Evolutionary conservation across 129 eudicot genomes (phyloP).

Genomic region (Ambrosia artemisiifolia): DNA sequence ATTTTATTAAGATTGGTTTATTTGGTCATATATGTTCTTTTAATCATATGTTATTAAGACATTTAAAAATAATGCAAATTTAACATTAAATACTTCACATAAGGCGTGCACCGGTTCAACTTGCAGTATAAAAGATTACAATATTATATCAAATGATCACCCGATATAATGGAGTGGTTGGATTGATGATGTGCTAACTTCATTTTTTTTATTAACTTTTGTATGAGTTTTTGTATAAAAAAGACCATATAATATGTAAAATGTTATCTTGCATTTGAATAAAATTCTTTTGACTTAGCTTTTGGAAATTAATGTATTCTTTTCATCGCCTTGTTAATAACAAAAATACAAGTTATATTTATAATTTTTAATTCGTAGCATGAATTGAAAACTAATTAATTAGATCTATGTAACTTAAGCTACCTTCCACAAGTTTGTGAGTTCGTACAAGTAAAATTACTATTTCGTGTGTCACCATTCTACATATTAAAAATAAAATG

Average conservation of each 20-base stretch:
- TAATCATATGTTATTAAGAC: background rate
- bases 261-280: background rate
- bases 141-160: background rate
- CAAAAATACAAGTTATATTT: too few relatives aligned
- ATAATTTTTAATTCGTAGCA: too few relatives aligned
- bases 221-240: background rate
- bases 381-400: background rate
- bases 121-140: background rate
- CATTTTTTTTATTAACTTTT: background rate
- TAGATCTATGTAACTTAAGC: background rate
- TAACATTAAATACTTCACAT: background rate
- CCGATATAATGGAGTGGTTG: slow-evolving; percentile 14
- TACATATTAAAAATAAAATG: too few relatives aligned
- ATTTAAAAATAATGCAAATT: background rate
- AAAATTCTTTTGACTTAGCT: too few relatives aligned
- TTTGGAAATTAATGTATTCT: too few relatives aligned
- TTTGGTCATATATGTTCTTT: background rate
- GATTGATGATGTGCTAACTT: background rate
- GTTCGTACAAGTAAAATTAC: too few relatives aligned
- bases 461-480: too few relatives aligned
- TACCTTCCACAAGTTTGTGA: too few relatives aligned
- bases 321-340: too few relatives aligned
- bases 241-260: background rate
- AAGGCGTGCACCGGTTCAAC: background rate
- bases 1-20: background rate